Conservation (phyloP, 2,329 filamentous ascomycete species). For the Shiraia sp. region DNA sequence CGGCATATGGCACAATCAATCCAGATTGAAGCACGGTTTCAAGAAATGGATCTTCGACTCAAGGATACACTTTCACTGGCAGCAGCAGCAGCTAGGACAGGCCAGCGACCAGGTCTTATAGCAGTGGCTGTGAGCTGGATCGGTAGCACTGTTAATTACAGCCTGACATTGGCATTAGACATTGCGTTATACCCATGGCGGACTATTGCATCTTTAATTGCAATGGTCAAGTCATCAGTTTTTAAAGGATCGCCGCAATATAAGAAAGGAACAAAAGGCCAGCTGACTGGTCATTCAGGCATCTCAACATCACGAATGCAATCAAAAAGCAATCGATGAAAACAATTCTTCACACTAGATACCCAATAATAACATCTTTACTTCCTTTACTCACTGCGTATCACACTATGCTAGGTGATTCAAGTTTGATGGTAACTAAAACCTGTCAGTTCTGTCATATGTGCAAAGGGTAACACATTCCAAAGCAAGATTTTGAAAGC, state of each 20-base stretch:
- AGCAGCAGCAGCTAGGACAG: constrained; percentile 61
- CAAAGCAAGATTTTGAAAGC: too few relatives aligned
- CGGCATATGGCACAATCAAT: constrained; percentile 74
- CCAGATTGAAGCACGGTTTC: constrained; percentile 76
- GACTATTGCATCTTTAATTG: constrained; percentile 14
- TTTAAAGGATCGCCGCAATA: constrained; percentile 24
- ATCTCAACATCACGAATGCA: constrained; percentile 34
- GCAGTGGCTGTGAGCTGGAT: constrained; percentile 34
- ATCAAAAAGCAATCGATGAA: constrained; percentile 30
- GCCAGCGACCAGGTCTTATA: constrained; percentile 40
- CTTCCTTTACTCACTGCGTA: neutral
- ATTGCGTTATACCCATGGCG: constrained; percentile 39
- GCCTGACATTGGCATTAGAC: constrained; percentile 29
- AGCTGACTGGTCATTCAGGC: constrained; percentile 26
- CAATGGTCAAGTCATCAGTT: constrained; percentile 24
- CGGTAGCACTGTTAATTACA: constrained; percentile 19
- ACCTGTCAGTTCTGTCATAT: too few relatives aligned
- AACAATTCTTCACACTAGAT: neutral
- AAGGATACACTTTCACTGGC: constrained; percentile 81
- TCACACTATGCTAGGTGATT: neutral
- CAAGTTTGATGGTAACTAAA: too few relatives aligned
- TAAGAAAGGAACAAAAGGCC: constrained; percentile 27
- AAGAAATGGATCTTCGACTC: constrained; percentile 70
- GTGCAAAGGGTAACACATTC: too few relatives aligned
- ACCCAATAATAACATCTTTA: neutral